These are phyloP conservation scores for Zopfia rhizophila DNA, from an alignment of 2,329 filamentous ascomycete genomes.

Conservation along the genomic window DNA sequence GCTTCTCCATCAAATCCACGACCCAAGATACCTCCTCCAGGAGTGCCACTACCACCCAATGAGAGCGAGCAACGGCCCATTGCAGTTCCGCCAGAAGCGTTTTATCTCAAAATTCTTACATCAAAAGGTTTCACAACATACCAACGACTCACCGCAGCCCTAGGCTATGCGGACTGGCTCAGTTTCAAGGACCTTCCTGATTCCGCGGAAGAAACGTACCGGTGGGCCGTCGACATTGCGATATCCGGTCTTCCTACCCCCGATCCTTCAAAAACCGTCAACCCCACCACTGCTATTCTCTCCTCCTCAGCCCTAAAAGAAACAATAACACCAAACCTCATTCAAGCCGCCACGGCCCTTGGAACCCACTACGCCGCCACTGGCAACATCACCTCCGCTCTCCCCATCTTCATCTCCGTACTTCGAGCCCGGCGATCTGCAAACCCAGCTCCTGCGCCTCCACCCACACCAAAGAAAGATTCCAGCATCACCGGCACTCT, in stretches of 20 bases:
- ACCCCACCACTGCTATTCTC: conserved; percentile 69
- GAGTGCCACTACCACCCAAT: conserved; percentile 70
- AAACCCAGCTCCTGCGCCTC: conserved; percentile 54
- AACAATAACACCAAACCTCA: conserved; percentile 75
- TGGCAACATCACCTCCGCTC: conserved; percentile 72
- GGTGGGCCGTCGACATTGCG: conserved; percentile 80
- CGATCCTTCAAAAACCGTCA: conserved; percentile 60
- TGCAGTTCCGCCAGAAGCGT: conserved; percentile 74
- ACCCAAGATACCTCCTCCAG: conserved; percentile 76
- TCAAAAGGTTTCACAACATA: conserved; percentile 81
- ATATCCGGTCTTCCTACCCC: conserved; percentile 63
- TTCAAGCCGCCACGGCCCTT: conserved; percentile 78
- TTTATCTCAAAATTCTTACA: conserved; percentile 84
- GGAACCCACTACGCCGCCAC: conserved; percentile 80
- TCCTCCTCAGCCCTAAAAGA: conserved; percentile 63
- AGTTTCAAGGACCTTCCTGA: conserved; percentile 76
- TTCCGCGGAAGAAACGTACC: conserved; percentile 77
- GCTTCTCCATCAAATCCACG: conserved; percentile 85
- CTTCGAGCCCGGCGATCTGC: conserved; percentile 77
- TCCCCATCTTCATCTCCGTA: conserved; percentile 87
- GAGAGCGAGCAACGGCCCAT: conserved; percentile 80
- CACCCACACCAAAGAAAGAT: conserved; percentile 33
- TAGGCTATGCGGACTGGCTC: conserved; percentile 86
- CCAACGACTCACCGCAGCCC: conserved; percentile 82
- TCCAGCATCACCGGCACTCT: conserved; percentile 40